Evolutionary conservation across 2,329 filamentous ascomycete genomes (phyloP), one percentile per base, ranked within the genome.

Genomic region (Exophiala calicioides): DNA sequence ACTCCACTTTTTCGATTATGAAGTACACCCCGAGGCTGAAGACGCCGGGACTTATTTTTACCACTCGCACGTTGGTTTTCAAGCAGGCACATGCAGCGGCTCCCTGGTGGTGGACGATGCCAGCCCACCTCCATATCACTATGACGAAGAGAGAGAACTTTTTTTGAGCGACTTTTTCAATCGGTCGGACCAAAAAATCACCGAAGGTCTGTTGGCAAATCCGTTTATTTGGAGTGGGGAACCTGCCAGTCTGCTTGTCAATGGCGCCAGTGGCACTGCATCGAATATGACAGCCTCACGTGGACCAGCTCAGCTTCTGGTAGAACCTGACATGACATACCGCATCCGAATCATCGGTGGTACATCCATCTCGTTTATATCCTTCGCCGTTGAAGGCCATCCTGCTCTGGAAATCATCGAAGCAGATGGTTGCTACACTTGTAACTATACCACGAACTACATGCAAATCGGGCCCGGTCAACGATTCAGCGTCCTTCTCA

Each of bases 31-130:
- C 0, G 63, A 75, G 3, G 32, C 61, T 1, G 76, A 74, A 4
- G 74, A 80, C 43, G 75, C 79, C 0, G 83, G 82, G 3, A 80
- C 81, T 0, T 86, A 84, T 58, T 85, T 82, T 60, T 86, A 85
- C 58, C 82, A 86, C 58, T 84, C 81, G 0, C 83, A 86, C 50
- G 71, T 85, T 12, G 81, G 74, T 0, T 78, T 85, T 46, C 82
- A 86, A 59, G 77, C 78, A 0, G 65, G 78, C 21, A 79, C 80
- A 12, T 79, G 78, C 0, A 63, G 72, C 5, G 82, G 83, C 0
- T 65, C 77, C 0, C 58, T 86, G 24, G 78, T 84, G 34, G 74
- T 86, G n/a, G 74, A 78, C 47, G 75, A 79, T 37, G 42, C 61
- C 26, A 62, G 59, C 0, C 44, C 68, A 34, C 51, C 67, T 19